Base-by-base conservation (phyloP, 2,329 filamentous ascomycete species). In the Colletotrichum sp. region DNA sequence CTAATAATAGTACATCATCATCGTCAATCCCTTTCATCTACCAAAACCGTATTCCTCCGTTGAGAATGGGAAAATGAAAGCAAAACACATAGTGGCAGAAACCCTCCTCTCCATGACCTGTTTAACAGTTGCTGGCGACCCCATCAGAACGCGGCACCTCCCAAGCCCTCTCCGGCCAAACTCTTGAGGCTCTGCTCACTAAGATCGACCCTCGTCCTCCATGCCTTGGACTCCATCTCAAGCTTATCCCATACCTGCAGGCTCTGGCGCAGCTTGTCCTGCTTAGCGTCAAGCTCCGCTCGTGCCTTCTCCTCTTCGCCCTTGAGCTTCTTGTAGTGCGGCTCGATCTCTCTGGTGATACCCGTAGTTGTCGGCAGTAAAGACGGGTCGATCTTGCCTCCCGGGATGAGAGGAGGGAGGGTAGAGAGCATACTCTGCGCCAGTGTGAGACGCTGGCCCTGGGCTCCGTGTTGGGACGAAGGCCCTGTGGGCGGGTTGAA, bases 401-500 rank as follows among this genome's bases (percentile, higher is more conserved):
- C 90, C 0, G 89, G 88, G 16, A 92, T 81, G 66, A 91, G 82
- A 18, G 87, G 86, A 2, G 90, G 88, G 80, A 92, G 84, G 4
- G 87, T 87, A 21, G 88, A 82, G 3, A 92, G 83, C 21, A 91
- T 84, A 79, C 85, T 88, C 78, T 92, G 90, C 3, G 88, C 89
- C 12, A 92, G 83, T 26, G 87, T 88, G 70, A 86, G 87, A 28
- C 87, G 84, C 83, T 80, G 71, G 79, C 75, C 66, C 64, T 75
- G 81, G 72, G 81, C 79, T 62, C 82, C 79, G 75, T 85, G 84
- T 77, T 83, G 84, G 2, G 86, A 83, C 0, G 87, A 84, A 0
- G 90, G 90, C 5, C 90, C 90, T 2, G 90, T 91, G 5, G 90
- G 90, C 4, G 90, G 90, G 78, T 92, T 91, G 81, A 92, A 92